These are phyloP conservation scores for Moesziomyces sp. DNA, from an alignment of 1,284 basidiomycete genomes.

Conservation along the genomic window DNA sequence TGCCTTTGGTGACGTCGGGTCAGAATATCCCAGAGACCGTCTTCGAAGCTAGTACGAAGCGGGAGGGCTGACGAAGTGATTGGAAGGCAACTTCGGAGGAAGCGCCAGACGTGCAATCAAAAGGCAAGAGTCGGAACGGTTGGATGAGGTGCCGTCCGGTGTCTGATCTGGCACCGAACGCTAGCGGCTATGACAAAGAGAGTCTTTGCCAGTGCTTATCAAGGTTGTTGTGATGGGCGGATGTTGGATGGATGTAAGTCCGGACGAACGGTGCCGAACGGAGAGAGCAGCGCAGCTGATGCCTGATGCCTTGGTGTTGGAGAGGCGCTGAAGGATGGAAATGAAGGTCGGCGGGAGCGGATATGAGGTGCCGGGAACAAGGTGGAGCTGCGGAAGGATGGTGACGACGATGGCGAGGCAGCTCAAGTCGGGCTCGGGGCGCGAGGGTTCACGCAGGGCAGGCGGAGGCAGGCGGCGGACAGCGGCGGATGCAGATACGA, in stretches of 20 bases:
- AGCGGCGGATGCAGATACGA: not conserved
- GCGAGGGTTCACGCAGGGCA: not conserved
- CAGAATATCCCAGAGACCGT: constrained; percentile 24
- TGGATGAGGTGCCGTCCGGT: not conserved
- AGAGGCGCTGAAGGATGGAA: not conserved
- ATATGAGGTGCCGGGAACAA: not conserved
- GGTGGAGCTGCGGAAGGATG: not conserved
- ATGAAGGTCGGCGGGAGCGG: not conserved
- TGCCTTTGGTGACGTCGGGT: constrained; percentile 13
- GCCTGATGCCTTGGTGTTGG: not conserved
- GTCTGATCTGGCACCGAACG: not conserved
- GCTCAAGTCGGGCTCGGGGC: too few species aligned
- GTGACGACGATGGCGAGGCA: not conserved
- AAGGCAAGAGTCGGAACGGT: not conserved
- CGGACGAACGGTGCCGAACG: not conserved
- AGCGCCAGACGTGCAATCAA: constrained; percentile 3
- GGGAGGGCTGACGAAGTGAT: constrained; percentile 18
- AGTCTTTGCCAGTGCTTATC: too few species aligned
- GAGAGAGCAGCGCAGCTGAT: not conserved
- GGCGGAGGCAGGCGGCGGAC: too few species aligned
- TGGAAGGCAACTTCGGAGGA: constrained; percentile 5
- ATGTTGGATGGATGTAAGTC: not conserved
- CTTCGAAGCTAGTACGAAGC: constrained; percentile 15
- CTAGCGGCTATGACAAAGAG: not conserved
- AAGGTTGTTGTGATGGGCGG: not conserved